Evolutionary conservation across 176 grass and related monocot species (phyloP).

Genomic region (Carex cristatella): DNA sequence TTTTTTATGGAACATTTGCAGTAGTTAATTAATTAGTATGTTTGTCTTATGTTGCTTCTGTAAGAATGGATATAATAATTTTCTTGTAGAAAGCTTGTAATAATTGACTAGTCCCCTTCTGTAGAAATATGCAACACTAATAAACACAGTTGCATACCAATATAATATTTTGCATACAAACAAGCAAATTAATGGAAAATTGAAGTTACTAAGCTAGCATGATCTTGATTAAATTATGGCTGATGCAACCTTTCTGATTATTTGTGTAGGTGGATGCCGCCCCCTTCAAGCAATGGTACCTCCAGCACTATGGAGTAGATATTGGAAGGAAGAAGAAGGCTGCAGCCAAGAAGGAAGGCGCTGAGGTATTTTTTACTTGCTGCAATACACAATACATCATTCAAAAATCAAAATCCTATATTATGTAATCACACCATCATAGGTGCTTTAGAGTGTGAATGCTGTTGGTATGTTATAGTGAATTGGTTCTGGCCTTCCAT

Average conservation of each 20-base stretch:
- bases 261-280: constrained; percentile 59
- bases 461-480: not conserved
- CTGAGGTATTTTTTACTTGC: constrained; percentile 36
- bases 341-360: constrained; percentile 43
- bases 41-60: not conserved
- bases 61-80: not conserved
- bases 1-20: not conserved
- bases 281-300: constrained; percentile 91
- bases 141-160: not conserved
- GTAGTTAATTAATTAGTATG: not conserved
- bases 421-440: not conserved
- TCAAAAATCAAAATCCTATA: not conserved
- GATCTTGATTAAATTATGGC: not conserved
- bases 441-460: not conserved
- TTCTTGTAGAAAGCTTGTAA: not conserved
- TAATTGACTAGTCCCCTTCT: not conserved
- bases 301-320: constrained; percentile 86
- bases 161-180: not conserved
- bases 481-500: not conserved
- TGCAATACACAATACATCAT: not conserved
- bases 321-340: constrained; percentile 82
- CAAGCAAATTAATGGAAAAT: not conserved
- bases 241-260: not conserved
- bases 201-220: not conserved
- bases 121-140: not conserved